phyloP scores from a whole-genome alignment of 345 rosid genomes.

The Murraya paniculata region DNA sequence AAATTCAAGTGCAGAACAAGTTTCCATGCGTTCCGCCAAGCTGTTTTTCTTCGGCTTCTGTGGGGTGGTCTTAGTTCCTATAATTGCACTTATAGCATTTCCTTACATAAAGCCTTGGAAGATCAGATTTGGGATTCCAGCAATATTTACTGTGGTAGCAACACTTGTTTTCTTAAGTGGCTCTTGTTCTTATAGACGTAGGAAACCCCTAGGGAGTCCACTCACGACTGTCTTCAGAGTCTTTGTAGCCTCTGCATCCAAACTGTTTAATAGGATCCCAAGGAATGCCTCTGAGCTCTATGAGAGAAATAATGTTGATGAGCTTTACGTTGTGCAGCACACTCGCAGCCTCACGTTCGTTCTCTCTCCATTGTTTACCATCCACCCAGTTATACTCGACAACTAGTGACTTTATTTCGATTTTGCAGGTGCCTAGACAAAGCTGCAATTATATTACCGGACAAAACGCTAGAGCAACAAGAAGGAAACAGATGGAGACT shows the following conservation, averaged over 20 bases:
- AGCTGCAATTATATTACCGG: slow-evolving; percentile 35
- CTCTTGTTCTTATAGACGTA: slow-evolving; percentile 15
- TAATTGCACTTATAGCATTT: slow-evolving; percentile 3
- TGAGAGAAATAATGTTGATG: slow-evolving; percentile 13
- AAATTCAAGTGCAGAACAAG: neutral
- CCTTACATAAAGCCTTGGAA: slow-evolving; percentile 32
- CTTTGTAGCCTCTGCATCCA: slow-evolving; percentile 31
- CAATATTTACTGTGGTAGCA: slow-evolving; percentile 28
- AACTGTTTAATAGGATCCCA: slow-evolving; percentile 9
- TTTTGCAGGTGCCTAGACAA: slow-evolving; percentile 32
- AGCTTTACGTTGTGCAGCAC: slow-evolving; percentile 11
- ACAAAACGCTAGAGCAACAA: slow-evolving; percentile 24
- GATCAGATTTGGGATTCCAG: slow-evolving; percentile 35
- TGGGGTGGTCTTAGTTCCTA: neutral
- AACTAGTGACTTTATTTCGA: too few relatives aligned
- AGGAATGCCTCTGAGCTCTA: slow-evolving; percentile 22
- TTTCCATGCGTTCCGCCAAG: neutral
- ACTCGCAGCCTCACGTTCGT: slow-evolving; percentile 28
- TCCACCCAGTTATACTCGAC: too few relatives aligned
- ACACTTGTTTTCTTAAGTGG: slow-evolving; percentile 33
- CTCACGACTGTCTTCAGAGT: slow-evolving; percentile 33
- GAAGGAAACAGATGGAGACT: slow-evolving; percentile 38
- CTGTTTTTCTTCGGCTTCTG: neutral
- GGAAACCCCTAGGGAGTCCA: slow-evolving; percentile 29
- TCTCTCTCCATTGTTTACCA: neutral